phyloP scores from a whole-genome alignment of 1,284 basidiomycete genomes.

The Laetiporus sulphureus region DNA sequence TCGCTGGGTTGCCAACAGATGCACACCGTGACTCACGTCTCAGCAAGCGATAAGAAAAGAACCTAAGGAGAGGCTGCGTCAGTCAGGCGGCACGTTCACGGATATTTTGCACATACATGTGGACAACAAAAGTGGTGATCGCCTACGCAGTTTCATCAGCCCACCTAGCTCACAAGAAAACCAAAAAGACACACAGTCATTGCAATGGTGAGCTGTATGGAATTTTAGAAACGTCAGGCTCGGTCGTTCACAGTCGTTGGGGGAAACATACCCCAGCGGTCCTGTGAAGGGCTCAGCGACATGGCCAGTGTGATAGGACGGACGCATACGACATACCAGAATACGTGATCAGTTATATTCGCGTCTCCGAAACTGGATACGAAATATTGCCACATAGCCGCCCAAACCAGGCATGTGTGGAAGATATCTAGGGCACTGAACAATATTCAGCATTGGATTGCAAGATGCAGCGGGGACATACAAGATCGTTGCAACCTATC shows the following conservation, averaged over 20 bases:
- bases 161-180: too few species aligned
- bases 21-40: slow-evolving; percentile 10
- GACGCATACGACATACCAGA: slow-evolving; percentile 14
- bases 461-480: too few species aligned
- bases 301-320: neutral
- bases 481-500: slow-evolving; percentile 17
- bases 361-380: slow-evolving; percentile 16
- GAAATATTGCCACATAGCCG: slow-evolving; percentile 18
- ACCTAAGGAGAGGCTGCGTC: slow-evolving; percentile 7
- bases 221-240: too few species aligned
- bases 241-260: neutral
- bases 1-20: neutral
- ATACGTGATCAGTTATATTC: slow-evolving; percentile 17
- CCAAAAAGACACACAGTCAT: slow-evolving; percentile 10
- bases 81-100: too few species aligned
- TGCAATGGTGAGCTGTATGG: slow-evolving; percentile 14
- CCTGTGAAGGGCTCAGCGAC: slow-evolving; percentile 3
- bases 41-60: slow-evolving; percentile 18
- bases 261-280: slow-evolving; percentile 16
- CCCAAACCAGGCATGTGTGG: slow-evolving; percentile 18
- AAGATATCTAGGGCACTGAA: slow-evolving; percentile 19
- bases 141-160: too few species aligned
- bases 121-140: slow-evolving; percentile 18
- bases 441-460: too few species aligned
- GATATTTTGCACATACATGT: slow-evolving; percentile 12